A percentile compares a stretch with the other conserved stretches of the same genome.
These are phyloP conservation scores for Sclerotinia trifoliorum DNA, from an alignment of 2,329 filamentous ascomycete species.

Conservation along the genomic window DNA sequence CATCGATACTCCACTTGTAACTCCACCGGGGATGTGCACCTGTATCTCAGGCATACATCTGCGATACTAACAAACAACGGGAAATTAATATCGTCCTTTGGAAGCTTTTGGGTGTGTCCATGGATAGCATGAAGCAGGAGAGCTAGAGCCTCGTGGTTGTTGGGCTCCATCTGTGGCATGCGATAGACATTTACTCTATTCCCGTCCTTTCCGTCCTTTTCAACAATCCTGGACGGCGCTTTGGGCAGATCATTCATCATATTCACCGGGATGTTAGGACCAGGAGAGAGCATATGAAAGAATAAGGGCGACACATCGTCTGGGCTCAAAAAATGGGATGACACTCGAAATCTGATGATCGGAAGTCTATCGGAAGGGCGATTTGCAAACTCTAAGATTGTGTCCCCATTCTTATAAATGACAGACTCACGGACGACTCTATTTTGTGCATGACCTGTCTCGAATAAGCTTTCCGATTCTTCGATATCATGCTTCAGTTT, in stretches of 20 bases:
- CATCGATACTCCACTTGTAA: slow-evolving; percentile 51
- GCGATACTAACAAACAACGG: slow-evolving; percentile 53
- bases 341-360: slow-evolving; percentile 51
- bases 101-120: slow-evolving; percentile 49
- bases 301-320: slow-evolving; percentile 54
- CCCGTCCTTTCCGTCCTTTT: slow-evolving; percentile 48
- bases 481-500: slow-evolving; percentile 45
- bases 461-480: slow-evolving; percentile 45
- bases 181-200: slow-evolving; percentile 49
- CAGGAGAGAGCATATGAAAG: slow-evolving; percentile 46
- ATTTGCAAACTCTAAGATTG: slow-evolving; percentile 54
- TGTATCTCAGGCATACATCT: slow-evolving; percentile 51
- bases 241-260: slow-evolving; percentile 32
- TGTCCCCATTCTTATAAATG: slow-evolving; percentile 49
- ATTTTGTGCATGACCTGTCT: slow-evolving; percentile 45
- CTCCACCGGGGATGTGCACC: slow-evolving; percentile 52
- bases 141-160: slow-evolving; percentile 45
- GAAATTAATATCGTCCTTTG: slow-evolving; percentile 45
- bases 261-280: slow-evolving; percentile 26
- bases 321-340: slow-evolving; percentile 47
- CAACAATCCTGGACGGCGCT: slow-evolving; percentile 42
- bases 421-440: slow-evolving; percentile 45
- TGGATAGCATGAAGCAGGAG: slow-evolving; percentile 53
- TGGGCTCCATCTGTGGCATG: slow-evolving; percentile 53
- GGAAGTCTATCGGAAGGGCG: slow-evolving; percentile 41